phyloP scores from a whole-genome alignment of 2,329 filamentous ascomycete genomes.

The Helotiales sp. region DNA sequence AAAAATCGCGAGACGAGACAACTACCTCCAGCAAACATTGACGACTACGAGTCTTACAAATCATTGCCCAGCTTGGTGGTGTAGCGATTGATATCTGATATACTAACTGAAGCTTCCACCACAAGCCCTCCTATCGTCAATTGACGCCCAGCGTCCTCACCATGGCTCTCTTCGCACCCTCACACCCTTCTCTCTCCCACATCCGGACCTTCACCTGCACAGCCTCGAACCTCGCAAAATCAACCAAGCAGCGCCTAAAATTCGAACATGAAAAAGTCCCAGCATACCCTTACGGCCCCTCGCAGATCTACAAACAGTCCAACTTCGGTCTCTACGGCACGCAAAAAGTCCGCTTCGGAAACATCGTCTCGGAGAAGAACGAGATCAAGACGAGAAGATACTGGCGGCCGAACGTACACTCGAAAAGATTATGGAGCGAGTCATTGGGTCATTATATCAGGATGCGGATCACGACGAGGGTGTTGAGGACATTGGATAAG shows the following conservation, averaged over 20 bases:
- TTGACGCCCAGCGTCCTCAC: conserved; percentile 15
- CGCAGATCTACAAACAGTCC: conserved; percentile 75
- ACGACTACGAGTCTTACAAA: not conserved
- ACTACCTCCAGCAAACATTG: too few species aligned
- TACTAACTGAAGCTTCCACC: not conserved
- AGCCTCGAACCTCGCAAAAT: conserved; percentile 34
- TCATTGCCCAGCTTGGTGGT: not conserved
- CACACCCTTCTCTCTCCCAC: conserved; percentile 29
- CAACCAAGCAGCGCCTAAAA: conserved; percentile 37
- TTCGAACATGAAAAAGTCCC: conserved; percentile 43
- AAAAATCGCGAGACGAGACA: too few species aligned
- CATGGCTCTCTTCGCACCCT: conserved; percentile 28
- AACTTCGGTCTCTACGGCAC: conserved; percentile 73
- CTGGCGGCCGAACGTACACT: conserved; percentile 70
- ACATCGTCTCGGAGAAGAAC: conserved; percentile 69
- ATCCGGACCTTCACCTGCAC: conserved; percentile 36
- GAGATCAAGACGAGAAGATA: conserved; percentile 69
- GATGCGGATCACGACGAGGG: conserved; percentile 67
- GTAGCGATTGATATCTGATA: not conserved
- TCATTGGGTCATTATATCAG: conserved; percentile 63
- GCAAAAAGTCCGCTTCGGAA: conserved; percentile 74
- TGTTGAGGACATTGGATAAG: conserved; percentile 75
- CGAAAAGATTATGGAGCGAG: conserved; percentile 66
- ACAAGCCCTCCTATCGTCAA: conserved; percentile 3
- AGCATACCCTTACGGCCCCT: conserved; percentile 71